These are phyloP conservation scores for Sporodiniella umbellata DNA, from an alignment of 371 early-diverging fungal genomes.

Conservation along the genomic window DNA sequence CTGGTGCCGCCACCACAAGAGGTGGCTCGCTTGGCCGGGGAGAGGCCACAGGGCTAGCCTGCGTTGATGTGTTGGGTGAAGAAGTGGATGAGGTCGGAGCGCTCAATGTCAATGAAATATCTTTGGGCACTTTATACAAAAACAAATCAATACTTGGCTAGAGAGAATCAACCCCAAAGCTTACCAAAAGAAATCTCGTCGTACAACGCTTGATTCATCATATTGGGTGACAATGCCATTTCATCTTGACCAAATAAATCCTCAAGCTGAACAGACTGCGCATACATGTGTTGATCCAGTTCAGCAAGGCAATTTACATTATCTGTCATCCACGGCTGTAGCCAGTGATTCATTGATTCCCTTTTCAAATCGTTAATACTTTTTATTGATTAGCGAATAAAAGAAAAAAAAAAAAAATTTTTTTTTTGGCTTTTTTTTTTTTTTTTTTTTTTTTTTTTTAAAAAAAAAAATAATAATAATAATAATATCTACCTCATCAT, in stretches of 20 bases:
- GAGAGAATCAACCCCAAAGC: no score
- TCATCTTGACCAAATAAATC: slow-evolving; percentile 39
- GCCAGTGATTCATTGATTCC: slow-evolving; percentile 28
- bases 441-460: no score
- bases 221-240: slow-evolving; percentile 13
- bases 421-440: slow-evolving; percentile 1
- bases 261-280: slow-evolving; percentile 39
- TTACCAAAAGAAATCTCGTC: slow-evolving; percentile 49
- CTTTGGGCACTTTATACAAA: slow-evolving; percentile 13
- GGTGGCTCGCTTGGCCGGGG: slow-evolving; percentile 1
- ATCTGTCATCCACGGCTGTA: slow-evolving; percentile 31
- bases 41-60: slow-evolving; percentile 17
- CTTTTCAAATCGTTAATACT: slow-evolving; percentile 13
- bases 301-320: slow-evolving; percentile 17
- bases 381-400: not conserved
- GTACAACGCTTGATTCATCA: slow-evolving; percentile 24
- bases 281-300: slow-evolving; percentile 32
- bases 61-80: slow-evolving; percentile 16
- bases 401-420: slow-evolving; percentile 2
- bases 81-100: slow-evolving; percentile 24
- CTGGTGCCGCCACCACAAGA: no score
- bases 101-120: slow-evolving; percentile 18
- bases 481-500: slow-evolving; percentile 50
- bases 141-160: no score
- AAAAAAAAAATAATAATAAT: no score